Base-by-base conservation (phyloP, 2,329 filamentous ascomycete species). In the Coleophoma crateriformis region DNA sequence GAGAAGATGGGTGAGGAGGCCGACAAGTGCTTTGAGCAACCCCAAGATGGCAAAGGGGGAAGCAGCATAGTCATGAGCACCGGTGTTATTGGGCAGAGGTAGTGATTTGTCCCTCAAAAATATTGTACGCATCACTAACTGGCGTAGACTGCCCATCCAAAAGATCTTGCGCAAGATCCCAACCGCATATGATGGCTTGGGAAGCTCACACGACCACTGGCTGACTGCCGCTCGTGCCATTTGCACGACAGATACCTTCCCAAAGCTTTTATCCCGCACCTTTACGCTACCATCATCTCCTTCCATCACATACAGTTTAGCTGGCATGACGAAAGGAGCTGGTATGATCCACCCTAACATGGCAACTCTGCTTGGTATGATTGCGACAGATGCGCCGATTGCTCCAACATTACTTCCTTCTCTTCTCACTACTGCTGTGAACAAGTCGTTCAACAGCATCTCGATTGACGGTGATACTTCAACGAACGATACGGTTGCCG, bases 261-360 rank as follows among this genome's bases (percentile, higher is more conserved):
- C 94, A 51, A 99, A 99, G 72, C 84, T 99, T 56, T 77, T 92
- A 60, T 96, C 91, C 17, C 83, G 80, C 58, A 82, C 83, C 13
- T 99, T 97, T 70, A 83, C 76, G 27, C 81, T 99, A 33, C 91
- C 94, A 4, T 91, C 88, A 1, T 87, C 88, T 4, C 82, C 88
- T 0, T 76, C 76, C 15, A 75, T 82, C 45, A 84, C 86, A 66
- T 99, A 96, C 72, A 79, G 81, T 60, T 86, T 99, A 45, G 90
- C 89, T 12, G 94, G 94, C 60, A 95, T 95, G 82, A 95, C 92
- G 63, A 99, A 99, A 74, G 94, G 94, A 50, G 94, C 94, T 5
- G 94, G 94, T 64, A 99, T 99, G 94, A 96, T 99, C 67, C 91
- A 96, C 65, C 94, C 94, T 44, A 97, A 99, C 74, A 96, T 99